Conservation (phyloP, 2,329 filamentous ascomycete species). For the Botrytis byssoidea region DNA sequence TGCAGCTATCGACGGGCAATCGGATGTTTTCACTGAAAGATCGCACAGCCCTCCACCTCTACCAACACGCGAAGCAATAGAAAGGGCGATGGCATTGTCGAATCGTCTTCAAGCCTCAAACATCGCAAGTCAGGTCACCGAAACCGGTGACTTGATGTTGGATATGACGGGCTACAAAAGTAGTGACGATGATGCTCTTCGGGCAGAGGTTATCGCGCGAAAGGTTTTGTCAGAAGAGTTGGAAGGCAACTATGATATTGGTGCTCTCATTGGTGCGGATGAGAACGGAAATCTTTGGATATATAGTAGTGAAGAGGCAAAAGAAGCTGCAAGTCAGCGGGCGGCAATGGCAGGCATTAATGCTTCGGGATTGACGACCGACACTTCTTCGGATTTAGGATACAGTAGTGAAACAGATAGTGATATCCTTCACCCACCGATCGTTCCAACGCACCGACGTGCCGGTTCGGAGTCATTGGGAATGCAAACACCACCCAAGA, state of each 20-base stretch:
- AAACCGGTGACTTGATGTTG: slow-evolving; percentile 90
- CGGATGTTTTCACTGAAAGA: slow-evolving; percentile 47
- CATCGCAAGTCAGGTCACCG: slow-evolving; percentile 89
- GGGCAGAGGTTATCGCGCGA: slow-evolving; percentile 88
- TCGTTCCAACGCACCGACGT: slow-evolving; percentile 50
- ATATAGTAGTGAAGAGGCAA: slow-evolving; percentile 95
- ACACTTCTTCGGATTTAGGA: slow-evolving; percentile 87
- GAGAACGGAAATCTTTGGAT: slow-evolving; percentile 99
- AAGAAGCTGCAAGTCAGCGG: slow-evolving; percentile 76
- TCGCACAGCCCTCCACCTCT: slow-evolving; percentile 77
- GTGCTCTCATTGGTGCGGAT: slow-evolving; percentile 90
- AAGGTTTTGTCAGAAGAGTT: slow-evolving; percentile 91
- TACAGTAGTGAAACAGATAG: slow-evolving; percentile 87
- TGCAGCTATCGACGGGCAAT: slow-evolving; percentile 30
- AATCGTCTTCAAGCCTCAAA: slow-evolving; percentile 86
- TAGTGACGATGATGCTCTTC: slow-evolving; percentile 86
- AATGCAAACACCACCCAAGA: slow-evolving; percentile 63
- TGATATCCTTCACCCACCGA: slow-evolving; percentile 50
- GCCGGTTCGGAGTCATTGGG: slow-evolving; percentile 57
- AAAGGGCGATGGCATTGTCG: slow-evolving; percentile 79
- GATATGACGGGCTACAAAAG: slow-evolving; percentile 98
- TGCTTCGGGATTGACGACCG: slow-evolving; percentile 41
- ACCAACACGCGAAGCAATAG: slow-evolving; percentile 71
- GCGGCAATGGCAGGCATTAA: slow-evolving; percentile 50
- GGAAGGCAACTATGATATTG: slow-evolving; percentile 94